Conservation (phyloP, 768 basidiomycete species). For the Leccinum pellstonianum region DNA sequence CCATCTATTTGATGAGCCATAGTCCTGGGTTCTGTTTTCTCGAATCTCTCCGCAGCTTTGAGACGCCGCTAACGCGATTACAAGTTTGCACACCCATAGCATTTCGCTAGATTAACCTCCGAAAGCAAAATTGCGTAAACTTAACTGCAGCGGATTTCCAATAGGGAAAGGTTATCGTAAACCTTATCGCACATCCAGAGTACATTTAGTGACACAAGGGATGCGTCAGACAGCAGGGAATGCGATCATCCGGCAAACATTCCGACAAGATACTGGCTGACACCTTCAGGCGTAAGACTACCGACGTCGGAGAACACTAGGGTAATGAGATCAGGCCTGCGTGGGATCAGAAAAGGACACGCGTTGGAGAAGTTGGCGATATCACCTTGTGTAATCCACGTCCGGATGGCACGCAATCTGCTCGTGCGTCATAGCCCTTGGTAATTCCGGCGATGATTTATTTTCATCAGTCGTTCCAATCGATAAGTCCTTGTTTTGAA, state of each 20-base stretch:
- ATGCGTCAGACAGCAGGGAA: constrained; percentile 10
- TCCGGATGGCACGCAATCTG: constrained; percentile 82
- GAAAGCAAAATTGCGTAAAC: constrained; percentile 19
- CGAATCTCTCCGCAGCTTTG: constrained; percentile 17
- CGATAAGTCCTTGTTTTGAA: constrained; percentile 5
- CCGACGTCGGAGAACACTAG: constrained; percentile 95
- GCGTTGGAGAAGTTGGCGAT: constrained; percentile 11
- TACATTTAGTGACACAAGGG: constrained; percentile 4
- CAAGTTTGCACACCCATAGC: constrained; percentile 9
- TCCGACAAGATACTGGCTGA: constrained; percentile 92
- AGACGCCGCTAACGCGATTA: constrained; percentile 11
- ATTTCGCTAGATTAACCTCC: constrained; percentile 16
- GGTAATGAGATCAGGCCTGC: constrained; percentile 87
- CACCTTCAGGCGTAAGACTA: constrained; percentile 87
- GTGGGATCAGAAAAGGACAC: constrained; percentile 25
- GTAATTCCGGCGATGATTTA: constrained; percentile 1
- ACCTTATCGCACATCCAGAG: constrained; percentile 30
- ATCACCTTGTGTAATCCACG: constrained; percentile 91
- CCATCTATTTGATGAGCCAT: constrained; percentile 24
- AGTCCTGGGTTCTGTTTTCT: constrained; percentile 9
- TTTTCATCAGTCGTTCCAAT: constrained; percentile 5
- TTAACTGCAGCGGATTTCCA: constrained; percentile 21
- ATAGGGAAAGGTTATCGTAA: constrained; percentile 37
- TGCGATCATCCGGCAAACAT: constrained; percentile 75
- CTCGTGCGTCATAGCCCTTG: constrained; percentile 65